These are phyloP conservation scores for Russula abietina DNA, from an alignment of 768 basidiomycete species.

Conservation along the genomic window DNA sequence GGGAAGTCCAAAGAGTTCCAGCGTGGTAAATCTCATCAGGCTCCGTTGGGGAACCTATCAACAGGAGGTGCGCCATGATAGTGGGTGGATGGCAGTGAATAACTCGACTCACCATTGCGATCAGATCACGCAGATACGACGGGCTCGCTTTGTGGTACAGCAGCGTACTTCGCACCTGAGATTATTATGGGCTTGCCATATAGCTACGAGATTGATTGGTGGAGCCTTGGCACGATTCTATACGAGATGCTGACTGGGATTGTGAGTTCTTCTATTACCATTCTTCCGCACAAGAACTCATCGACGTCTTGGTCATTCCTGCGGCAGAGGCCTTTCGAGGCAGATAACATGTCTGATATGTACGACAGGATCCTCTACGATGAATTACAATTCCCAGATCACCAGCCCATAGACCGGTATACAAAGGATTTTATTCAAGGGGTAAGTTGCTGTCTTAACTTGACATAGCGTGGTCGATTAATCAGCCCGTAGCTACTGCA, in stretches of 20 bases:
- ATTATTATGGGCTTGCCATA: conserved; percentile 89
- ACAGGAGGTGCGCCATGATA: conserved; percentile 51
- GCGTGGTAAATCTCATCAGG: conserved; percentile 34
- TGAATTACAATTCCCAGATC: conserved; percentile 83
- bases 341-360: conserved; percentile 91
- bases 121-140: conserved; percentile 56
- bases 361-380: conserved; percentile 89
- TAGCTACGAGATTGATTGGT: conserved; percentile 95
- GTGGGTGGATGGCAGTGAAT: conserved; percentile 69
- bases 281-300: not conserved
- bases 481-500: conserved; percentile 58
- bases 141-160: conserved; percentile 87
- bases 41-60: conserved; percentile 45
- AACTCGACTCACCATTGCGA: conserved; percentile 52
- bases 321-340: conserved; percentile 88
- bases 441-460: conserved; percentile 42
- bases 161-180: conserved; percentile 94
- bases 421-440: conserved; percentile 93
- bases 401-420: conserved; percentile 83
- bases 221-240: conserved; percentile 96
- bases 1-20: conserved; percentile 90
- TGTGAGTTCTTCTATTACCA: conserved; percentile 45
- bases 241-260: conserved; percentile 96
- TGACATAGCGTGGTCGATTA: not conserved
- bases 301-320: conserved; percentile 18